phyloP scores from a whole-genome alignment of 140 eudicot species.

The Flaveria floridana region DNA sequence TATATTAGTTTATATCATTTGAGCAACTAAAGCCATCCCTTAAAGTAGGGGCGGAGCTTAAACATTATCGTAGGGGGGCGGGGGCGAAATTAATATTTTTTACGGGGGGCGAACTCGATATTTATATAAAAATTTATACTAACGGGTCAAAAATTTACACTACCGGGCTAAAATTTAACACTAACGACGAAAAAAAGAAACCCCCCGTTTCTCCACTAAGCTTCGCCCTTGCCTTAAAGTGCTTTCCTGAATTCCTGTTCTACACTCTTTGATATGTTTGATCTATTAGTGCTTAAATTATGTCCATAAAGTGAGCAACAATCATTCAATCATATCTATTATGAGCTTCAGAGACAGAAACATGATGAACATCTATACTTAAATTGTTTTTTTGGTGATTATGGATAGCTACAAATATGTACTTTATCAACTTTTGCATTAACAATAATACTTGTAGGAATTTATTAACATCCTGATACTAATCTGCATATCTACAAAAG shows the following conservation, averaged over 20 bases:
- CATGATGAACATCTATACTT: not conserved
- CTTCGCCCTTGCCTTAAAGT: constrained; percentile 18
- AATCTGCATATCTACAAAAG: not conserved
- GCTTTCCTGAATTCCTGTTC: not conserved
- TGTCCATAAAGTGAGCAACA: constrained; percentile 9
- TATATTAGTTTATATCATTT: not conserved
- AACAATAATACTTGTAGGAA: not conserved
- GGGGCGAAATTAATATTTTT: too few species aligned
- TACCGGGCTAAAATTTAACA: too few species aligned
- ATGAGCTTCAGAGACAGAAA: not conserved
- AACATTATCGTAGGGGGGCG: too few species aligned
- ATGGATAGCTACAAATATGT: not conserved
- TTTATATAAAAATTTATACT: too few species aligned
- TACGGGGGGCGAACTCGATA: too few species aligned
- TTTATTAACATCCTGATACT: not conserved
- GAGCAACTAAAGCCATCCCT: constrained; percentile 16
- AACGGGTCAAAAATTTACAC: too few species aligned
- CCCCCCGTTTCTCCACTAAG: too few species aligned
- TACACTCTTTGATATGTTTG: not conserved
- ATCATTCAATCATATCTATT: not conserved
- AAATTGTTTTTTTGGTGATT: not conserved
- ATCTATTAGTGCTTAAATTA: not conserved
- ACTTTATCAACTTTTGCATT: constrained; percentile 2
- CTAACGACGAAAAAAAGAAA: too few species aligned
- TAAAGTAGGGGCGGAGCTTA: too few species aligned